Evolutionary conservation across 1,284 basidiomycete genomes (phyloP), one percentile per base, ranked within the genome.

Genomic region (Apiotrichum akiyoshidainum): DNA sequence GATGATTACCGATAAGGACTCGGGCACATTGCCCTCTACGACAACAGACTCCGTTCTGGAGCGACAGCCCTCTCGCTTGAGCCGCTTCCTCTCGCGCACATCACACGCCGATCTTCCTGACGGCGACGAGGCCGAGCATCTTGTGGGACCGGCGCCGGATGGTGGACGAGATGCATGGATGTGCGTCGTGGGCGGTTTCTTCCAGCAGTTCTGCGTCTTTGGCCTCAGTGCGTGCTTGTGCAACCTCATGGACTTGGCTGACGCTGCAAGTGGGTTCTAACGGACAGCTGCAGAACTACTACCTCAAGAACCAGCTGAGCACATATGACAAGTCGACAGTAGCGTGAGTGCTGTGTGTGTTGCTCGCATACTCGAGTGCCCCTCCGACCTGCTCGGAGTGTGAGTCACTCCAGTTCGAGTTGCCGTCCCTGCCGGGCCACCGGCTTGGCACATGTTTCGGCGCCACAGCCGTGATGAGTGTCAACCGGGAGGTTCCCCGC

Each of bases 91-190:
- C 10, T 37, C 37, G 3, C 37, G 11, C 37, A 37, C 37, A 13
- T 5, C 4, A 13, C 37, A 37, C 14, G 5, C 37, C 3, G 37
- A 37, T 37, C 37, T 37, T 37, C 37, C 37, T 16, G 14, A 11
- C 3, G 37, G 37, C 37, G 37, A 37, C 37, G 37, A 37, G 37
- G 37, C 14, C 37, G 37, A 37, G 37, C 12, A 37, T 11, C 37
- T 37, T 16, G 37, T 73, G 17, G 73, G 71, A 26, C 73, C 73
- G 5, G 72, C 75, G 26, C 76, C 76, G 8, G 75, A 78, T 56
- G 76, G 76, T 12, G 76, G 75, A 10, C 63, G 51, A 11, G 65
- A 72, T 19, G 76, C 76, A 33, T 78, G 76, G 75, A 55, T 64
- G n/a, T 68, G 68, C 39, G 70, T 78, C 9, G 39, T 55, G 19